Evolutionary conservation across 1,284 basidiomycete species (phyloP), one percentile per base, ranked within the genome.

Genomic region (Athelia psychrophila): DNA sequence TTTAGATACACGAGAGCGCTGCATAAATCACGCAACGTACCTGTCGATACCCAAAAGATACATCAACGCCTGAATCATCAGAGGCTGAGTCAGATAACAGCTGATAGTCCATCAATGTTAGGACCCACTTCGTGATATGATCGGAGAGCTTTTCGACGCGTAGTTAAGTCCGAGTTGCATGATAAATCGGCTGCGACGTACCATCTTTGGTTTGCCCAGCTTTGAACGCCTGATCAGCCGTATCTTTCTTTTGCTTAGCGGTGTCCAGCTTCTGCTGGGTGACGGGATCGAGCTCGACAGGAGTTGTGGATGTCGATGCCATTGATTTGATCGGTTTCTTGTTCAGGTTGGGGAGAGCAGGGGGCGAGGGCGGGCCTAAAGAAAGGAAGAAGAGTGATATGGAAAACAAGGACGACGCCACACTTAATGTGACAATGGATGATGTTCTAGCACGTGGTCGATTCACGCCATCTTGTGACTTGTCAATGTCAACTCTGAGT

Each of bases 201-300:
- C 88, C 89, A 60, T 70, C 75, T 61, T 79, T 77, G 40, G 79
- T 51, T 56, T 89, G 77, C 16, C 83, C 86, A 9, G 68, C 64
- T 65, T 86, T 89, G 73, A 91, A 92, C 2, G 86, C 84, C 54
- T 79, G 70, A 74, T 92, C 89, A n/a, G 70, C 89, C 13, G 66
- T 68, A n/a, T 83, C 84, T 64, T 92, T 92, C 74, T 83, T 82
- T 60, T 83, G 70, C 65, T 76, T 83, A 30, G 85, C 88, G 0
- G 71, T 79, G 18, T 67, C 68, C 36, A 91, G 60, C 64, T 91
- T 90, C 35, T 67, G 60, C 51, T 75, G 56, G 12, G 69, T 57
- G 51, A 65, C 67, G 55, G 67, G 45, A 22, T 40, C 24, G 47
- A 23, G 45, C 27, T 47, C 54, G 45, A 47, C 32, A 52, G 46